Base-by-base conservation (phyloP, 805 yeast species). In the Yarrowia sp. region DNA sequence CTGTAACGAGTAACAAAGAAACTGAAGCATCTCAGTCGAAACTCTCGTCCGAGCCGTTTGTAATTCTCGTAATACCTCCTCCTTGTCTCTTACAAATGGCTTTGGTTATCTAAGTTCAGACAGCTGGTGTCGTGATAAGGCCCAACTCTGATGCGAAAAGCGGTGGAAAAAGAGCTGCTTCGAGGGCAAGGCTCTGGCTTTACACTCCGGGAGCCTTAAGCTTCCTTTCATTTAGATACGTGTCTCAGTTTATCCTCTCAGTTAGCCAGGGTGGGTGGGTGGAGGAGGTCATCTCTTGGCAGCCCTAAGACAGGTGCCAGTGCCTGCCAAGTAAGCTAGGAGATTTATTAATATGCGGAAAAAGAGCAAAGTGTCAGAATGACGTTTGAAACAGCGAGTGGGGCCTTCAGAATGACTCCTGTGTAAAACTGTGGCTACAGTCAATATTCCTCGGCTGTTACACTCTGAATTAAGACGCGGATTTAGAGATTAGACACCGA, bases 71-170 rank as follows among this genome's bases (percentile, higher is more conserved):
- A 22, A 22, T 22, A 22, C 28, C 28, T 5, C 28, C 28, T 22
- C 28, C 28, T 22, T 22, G 28, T 22, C 28, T 22, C 28, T 22
- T 22, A 7, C 38, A 35, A 9, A 35, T 35, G 38, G 13, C 13
- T 11, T 35, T 11, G 13, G 38, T 11, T 48, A 48, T 48, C 53
- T 15, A 17, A 17, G 53, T 48, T 48, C 32, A 39, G 5, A 32
- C n/a, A 45, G 13, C 8, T 13, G 10, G 6, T 32, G 15, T 48
- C 39, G 53, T 48, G 53, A 48, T 48, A 48, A 48, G 38, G 31
- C 15, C 28, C 33, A 48, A 48, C 53, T 48, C 53, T 48, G 53
- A 6, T 48, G 53, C 51, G 51, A 31, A n/a, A 47, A 17, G 35
- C 18, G 14, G 38, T 15, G 22, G 51, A n/a, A 9, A 22, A 36